Base-by-base conservation (phyloP, 2,329 filamentous ascomycete species). In the Gnomoniopsis sp. region DNA sequence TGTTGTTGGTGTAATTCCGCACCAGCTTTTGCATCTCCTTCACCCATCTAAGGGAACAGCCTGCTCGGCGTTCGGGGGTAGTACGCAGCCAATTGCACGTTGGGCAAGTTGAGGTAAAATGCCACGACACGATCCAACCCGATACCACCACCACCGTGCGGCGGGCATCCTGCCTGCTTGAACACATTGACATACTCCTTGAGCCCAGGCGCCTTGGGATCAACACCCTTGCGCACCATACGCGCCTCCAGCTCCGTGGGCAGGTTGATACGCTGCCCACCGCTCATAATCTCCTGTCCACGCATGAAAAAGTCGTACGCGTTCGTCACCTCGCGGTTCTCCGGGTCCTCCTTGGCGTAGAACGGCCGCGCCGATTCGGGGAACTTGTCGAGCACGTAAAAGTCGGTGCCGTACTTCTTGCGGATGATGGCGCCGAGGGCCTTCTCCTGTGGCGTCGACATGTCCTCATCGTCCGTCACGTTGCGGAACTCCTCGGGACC, bases 311-410 rank as follows among this genome's bases (percentile, higher is more conserved):
- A 91, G 74, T 96, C 92, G 66, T 81, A 87, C 14, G 84, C 83
- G 65, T 87, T 87, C 12, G 83, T 90, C 63, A 91, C 82, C 38
- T 80, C 79, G 57, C 84, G 79, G 67, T 89, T 84, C 47, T 83
- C 77, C 2, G 85, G 84, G 69, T 90, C 89, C 55, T 90, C 86
- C 78, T 93, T 91, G 62, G 93, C 92, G 76, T 97, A 98, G 76
- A 96, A 96, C 6, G 93, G 93, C 33, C 95, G 86, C 21, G 95
- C 90, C 41, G 81, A 80, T 73, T 95, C 87, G 48, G 95, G 95
- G 81, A 96, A 99, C 76, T 98, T 95, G 80, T 98, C 93, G 63
- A 99, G 84, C 22, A 96, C 88, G 78, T 96, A 98, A 78, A 98
- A 98, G 77, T 99, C 95, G 61, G 92, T 95, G 71, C 89, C 85